These are phyloP conservation scores for Plantago major DNA, from an alignment of 257 asterid genomes.

Conservation along the genomic window DNA sequence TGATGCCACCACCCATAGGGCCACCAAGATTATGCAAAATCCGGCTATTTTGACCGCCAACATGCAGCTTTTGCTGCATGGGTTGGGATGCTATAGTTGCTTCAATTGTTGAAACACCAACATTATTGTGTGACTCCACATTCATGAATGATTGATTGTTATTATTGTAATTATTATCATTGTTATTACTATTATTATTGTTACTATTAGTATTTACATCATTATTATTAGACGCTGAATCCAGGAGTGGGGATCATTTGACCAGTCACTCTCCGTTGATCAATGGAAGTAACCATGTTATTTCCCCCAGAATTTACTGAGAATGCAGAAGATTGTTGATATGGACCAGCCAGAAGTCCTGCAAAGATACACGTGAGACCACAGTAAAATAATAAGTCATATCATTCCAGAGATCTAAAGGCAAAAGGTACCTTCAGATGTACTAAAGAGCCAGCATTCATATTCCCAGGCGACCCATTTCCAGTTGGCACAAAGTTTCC, in stretches of 20 bases:
- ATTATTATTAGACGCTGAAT: slow-evolving; percentile 42
- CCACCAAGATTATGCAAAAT: slow-evolving; percentile 75
- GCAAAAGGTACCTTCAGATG: slow-evolving; percentile 42
- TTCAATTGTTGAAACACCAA: slow-evolving; percentile 56
- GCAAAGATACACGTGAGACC: slow-evolving; percentile 32
- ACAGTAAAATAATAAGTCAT: slow-evolving; percentile 17
- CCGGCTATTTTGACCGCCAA: slow-evolving; percentile 76
- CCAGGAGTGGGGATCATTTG: slow-evolving; percentile 99
- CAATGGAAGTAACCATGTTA: slow-evolving; percentile 55
- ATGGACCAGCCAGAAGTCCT: slow-evolving; percentile 67
- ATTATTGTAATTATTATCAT: slow-evolving; percentile 36
- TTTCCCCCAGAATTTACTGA: slow-evolving; percentile 54
- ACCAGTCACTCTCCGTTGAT: slow-evolving; percentile 66
- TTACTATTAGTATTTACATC: slow-evolving; percentile 37
- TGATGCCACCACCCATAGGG: slow-evolving; percentile 76
- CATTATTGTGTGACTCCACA: slow-evolving; percentile 48
- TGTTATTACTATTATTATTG: slow-evolving; percentile 38
- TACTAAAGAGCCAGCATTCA: slow-evolving; percentile 46
- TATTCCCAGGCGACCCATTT: slow-evolving; percentile 46
- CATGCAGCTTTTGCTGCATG: slow-evolving; percentile 67
- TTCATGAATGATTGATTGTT: slow-evolving; percentile 47
- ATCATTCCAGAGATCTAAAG: slow-evolving; percentile 12
- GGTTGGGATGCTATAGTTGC: slow-evolving; percentile 57
- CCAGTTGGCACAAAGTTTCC: slow-evolving; percentile 56
- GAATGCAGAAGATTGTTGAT: slow-evolving; percentile 62